Conservation (phyloP, 768 basidiomycete genomes). For the Hericium rajendrae region DNA sequence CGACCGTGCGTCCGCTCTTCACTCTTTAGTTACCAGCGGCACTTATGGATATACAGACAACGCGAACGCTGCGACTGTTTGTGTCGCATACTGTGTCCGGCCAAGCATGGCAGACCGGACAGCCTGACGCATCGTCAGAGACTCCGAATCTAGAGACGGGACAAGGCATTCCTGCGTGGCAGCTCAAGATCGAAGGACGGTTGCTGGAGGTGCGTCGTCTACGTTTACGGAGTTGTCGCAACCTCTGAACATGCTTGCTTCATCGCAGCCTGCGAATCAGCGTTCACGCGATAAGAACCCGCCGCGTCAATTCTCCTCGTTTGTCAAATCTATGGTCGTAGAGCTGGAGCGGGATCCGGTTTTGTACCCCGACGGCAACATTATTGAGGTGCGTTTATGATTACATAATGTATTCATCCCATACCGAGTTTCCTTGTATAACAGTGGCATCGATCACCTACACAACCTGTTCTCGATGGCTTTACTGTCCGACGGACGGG, state of each 20-base stretch:
- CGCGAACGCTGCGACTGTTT: slow-evolving; percentile 77
- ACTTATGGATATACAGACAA: slow-evolving; percentile 41
- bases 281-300: slow-evolving; percentile 52
- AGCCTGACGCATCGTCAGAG: slow-evolving; percentile 26
- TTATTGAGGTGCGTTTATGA: slow-evolving; percentile 65
- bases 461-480: slow-evolving; percentile 64
- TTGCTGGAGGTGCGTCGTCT: slow-evolving; percentile 57
- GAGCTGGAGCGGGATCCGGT: slow-evolving; percentile 82
- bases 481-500: slow-evolving; percentile 80
- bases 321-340: slow-evolving; percentile 75
- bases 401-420: background rate
- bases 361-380: slow-evolving; percentile 76
- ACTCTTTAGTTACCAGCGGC: background rate
- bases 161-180: slow-evolving; percentile 85
- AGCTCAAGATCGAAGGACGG: slow-evolving; percentile 78
- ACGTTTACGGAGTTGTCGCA: background rate
- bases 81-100: slow-evolving; percentile 80
- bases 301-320: slow-evolving; percentile 73
- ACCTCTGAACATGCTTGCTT: background rate
- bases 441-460: slow-evolving; percentile 57
- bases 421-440: background rate
- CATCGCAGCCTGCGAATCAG: slow-evolving; percentile 44
- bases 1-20: slow-evolving; percentile 43
- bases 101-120: slow-evolving; percentile 65
- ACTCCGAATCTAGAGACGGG: slow-evolving; percentile 68